Percentiles rank a stretch among this genome's conserved stretches.
phyloP scores from a whole-genome alignment of 495 filamentous ascomycete genomes.

The Penicillium simplicissimum region DNA sequence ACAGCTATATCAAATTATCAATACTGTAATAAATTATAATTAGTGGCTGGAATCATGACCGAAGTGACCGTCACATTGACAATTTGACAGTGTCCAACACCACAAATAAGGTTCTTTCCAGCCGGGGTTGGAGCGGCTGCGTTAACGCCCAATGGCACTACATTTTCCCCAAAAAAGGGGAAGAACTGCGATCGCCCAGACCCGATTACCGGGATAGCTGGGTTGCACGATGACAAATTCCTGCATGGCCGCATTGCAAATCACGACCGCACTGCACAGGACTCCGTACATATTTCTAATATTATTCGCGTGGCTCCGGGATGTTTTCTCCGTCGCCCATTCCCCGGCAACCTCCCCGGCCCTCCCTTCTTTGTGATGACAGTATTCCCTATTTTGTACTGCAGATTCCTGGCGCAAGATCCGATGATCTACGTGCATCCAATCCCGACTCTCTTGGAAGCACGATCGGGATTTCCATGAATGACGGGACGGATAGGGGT shows the following conservation, averaged over 20 bases:
- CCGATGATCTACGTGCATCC: constrained; percentile 35
- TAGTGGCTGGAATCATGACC: neutral
- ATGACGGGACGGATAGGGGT: constrained; percentile 9
- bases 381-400: too few relatives aligned
- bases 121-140: constrained; percentile 1
- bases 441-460: constrained; percentile 34
- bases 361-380: neutral
- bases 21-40: neutral
- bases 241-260: constrained; percentile 15
- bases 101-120: constrained; percentile 4
- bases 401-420: constrained; percentile 19
- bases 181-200: constrained; percentile 7
- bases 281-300: neutral
- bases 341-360: constrained; percentile 9
- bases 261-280: neutral
- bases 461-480: constrained; percentile 30
- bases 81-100: neutral
- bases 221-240: constrained; percentile 28
- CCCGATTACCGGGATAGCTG: constrained; percentile 20
- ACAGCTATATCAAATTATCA: neutral
- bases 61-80: neutral
- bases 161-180: constrained; percentile 8
- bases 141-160: neutral
- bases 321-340: constrained; percentile 16
- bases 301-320: constrained; percentile 10